Conservation (phyloP, 306 rosid genomes). For the Ziziphus jujuba region DNA sequence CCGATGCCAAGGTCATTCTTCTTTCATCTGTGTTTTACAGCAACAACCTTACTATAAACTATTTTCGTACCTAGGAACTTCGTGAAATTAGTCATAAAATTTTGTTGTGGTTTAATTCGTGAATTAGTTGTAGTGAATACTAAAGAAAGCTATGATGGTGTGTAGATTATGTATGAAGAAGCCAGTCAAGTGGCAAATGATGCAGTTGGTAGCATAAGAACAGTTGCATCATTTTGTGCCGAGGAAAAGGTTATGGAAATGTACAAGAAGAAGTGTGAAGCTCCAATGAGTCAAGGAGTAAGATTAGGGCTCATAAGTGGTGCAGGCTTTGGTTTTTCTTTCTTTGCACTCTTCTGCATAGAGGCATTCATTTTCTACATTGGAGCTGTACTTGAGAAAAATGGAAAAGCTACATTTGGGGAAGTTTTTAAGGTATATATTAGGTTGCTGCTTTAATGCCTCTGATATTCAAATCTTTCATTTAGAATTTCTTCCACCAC, state of each 20-base stretch:
- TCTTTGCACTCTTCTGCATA: slow-evolving; percentile 43
- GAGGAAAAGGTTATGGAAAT: slow-evolving; percentile 67
- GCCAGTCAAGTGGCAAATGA: slow-evolving; percentile 70
- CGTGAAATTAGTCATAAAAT: no score
- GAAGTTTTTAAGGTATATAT: slow-evolving; percentile 49
- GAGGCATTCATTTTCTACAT: slow-evolving; percentile 53
- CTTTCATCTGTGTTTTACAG: no score
- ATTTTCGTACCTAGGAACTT: slow-evolving; percentile 37
- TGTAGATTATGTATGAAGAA: slow-evolving; percentile 17
- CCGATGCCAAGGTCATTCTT: slow-evolving; percentile 17
- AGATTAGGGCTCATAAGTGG: slow-evolving; percentile 46
- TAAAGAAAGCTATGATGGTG: no score
- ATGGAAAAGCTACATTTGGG: slow-evolving; percentile 41
- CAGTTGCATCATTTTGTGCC: slow-evolving; percentile 73
- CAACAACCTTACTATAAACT: no score
- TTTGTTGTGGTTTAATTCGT: no score
- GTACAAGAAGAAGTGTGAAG: slow-evolving; percentile 55
- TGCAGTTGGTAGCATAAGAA: slow-evolving; percentile 70
- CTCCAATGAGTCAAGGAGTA: neutral
- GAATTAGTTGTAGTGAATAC: no score
- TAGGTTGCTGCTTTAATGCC: neutral
- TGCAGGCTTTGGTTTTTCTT: slow-evolving; percentile 50
- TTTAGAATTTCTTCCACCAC: neutral
- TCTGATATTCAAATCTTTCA: neutral
- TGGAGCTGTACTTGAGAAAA: slow-evolving; percentile 53